Conservation (phyloP, 2,329 filamentous ascomycete genomes). For the Trichoderma atroviride region DNA sequence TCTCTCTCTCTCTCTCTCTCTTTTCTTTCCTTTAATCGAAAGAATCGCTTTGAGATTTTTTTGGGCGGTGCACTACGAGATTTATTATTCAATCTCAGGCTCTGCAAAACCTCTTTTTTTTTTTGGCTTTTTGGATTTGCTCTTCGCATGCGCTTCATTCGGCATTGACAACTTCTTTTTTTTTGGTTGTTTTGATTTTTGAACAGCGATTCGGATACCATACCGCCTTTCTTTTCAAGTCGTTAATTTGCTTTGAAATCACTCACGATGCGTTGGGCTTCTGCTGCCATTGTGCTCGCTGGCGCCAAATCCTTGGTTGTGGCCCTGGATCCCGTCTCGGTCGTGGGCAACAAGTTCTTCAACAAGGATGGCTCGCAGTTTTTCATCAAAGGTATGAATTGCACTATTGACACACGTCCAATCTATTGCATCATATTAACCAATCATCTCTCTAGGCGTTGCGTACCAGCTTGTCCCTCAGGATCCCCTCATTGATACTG, state of each 20-base stretch:
- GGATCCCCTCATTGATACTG: conserved; percentile 75
- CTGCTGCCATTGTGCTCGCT: conserved; percentile 40
- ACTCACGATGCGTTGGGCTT: conserved; percentile 44
- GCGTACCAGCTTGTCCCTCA: conserved; percentile 67
- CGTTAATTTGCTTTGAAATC: neutral
- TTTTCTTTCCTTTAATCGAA: neutral
- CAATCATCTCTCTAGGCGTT: conserved; percentile 56
- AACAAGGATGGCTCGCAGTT: conserved; percentile 78
- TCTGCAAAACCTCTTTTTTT: neutral
- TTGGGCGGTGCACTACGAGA: neutral
- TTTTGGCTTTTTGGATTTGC: neutral
- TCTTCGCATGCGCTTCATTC: neutral
- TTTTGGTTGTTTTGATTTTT: neutral
- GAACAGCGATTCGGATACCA: conserved; percentile 9
- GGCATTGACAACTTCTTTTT: neutral
- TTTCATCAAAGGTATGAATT: conserved; percentile 72
- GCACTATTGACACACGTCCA: neutral
- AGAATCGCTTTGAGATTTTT: neutral
- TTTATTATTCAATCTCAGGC: neutral
- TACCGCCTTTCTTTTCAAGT: neutral
- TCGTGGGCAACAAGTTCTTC: conserved; percentile 83
- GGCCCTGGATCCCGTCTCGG: conserved; percentile 53
- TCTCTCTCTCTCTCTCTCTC: neutral
- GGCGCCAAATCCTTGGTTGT: conserved; percentile 39
- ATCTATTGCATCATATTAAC: neutral